Conservation (phyloP, 306 rosid genomes). For the Trifolium pratense region DNA sequence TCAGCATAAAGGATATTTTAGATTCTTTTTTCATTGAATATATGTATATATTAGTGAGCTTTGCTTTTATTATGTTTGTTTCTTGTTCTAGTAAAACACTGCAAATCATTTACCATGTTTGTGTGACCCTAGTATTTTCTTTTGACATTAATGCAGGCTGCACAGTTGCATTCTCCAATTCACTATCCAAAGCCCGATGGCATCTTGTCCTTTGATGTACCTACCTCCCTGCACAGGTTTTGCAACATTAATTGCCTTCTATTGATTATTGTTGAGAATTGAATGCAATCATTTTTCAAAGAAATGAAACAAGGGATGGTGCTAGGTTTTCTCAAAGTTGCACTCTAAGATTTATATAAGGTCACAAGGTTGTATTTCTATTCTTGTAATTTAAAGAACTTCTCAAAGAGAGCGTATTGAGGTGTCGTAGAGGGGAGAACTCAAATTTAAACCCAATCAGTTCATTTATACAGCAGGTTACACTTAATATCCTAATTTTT, state of each 20-base stretch:
- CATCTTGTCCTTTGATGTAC: constrained; percentile 79
- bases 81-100: background rate
- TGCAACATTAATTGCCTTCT: constrained; percentile 19
- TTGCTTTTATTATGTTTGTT: constrained; percentile 23
- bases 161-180: constrained; percentile 67
- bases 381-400: background rate
- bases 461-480: background rate
- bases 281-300: constrained; percentile 6
- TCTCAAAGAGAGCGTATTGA: background rate
- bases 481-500: background rate
- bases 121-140: background rate
- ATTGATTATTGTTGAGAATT: constrained; percentile 38
- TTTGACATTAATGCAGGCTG: constrained; percentile 60
- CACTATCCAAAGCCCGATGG: constrained; percentile 89
- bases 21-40: constrained; percentile 17
- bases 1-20: constrained; percentile 1
- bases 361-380: constrained; percentile 16
- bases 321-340: background rate
- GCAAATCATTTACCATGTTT: constrained; percentile 1
- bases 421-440: background rate
- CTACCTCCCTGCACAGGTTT: constrained; percentile 95
- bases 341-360: background rate
- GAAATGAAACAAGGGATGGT: background rate
- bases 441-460: background rate
- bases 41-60: constrained; percentile 10